phyloP scores from a whole-genome alignment of 129 eudicot species.

The Centrapalus pauciflorus region DNA sequence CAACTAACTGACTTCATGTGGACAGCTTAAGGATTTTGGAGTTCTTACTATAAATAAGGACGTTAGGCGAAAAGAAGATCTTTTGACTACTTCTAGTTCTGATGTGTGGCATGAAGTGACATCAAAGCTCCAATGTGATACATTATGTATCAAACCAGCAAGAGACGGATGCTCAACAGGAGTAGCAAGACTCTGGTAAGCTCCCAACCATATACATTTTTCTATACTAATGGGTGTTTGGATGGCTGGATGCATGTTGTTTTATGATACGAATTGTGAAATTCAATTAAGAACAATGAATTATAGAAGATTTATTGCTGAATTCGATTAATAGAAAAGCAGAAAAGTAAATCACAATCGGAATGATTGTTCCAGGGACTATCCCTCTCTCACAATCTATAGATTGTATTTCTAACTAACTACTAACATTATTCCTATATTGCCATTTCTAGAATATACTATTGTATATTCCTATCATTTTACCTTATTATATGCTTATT shows the following conservation, averaged over 20 bases:
- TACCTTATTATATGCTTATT: too few relatives aligned
- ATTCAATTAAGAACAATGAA: too few relatives aligned
- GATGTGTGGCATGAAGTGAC: constrained; percentile 66
- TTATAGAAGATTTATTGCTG: not conserved
- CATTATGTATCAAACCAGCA: constrained; percentile 82
- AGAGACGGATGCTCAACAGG: constrained; percentile 96
- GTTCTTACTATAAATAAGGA: constrained; percentile 79
- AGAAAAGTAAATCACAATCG: too few relatives aligned
- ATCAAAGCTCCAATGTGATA: constrained; percentile 65
- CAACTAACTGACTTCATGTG: constrained; percentile 9
- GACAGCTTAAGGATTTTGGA: constrained; percentile 62
- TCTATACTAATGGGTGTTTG: not conserved
- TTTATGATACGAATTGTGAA: too few relatives aligned
- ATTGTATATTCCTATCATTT: too few relatives aligned
- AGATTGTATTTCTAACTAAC: too few relatives aligned
- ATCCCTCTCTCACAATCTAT: too few relatives aligned
- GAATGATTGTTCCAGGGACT: too few relatives aligned
- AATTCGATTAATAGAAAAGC: too few relatives aligned
- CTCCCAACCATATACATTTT: not conserved
- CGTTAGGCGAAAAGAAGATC: constrained; percentile 58
- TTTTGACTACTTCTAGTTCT: constrained; percentile 32
- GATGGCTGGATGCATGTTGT: too few relatives aligned
- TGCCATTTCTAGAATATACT: too few relatives aligned
- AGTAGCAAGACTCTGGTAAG: constrained; percentile 82
- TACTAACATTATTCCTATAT: too few relatives aligned